These are phyloP conservation scores for Phytophthora tentaculata DNA, from an alignment of 352 stramenopile genomes.

Conservation along the genomic window DNA sequence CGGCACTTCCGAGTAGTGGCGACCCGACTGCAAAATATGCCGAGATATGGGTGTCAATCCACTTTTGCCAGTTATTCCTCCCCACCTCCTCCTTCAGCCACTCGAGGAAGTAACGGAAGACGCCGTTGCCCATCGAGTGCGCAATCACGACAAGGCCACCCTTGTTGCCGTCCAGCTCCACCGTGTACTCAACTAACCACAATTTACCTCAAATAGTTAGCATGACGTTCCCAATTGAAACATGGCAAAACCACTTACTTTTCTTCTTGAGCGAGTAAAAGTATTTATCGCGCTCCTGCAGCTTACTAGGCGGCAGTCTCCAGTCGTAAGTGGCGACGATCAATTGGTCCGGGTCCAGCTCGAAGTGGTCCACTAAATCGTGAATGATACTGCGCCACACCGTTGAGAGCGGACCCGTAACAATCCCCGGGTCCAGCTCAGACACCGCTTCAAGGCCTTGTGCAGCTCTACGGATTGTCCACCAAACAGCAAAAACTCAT, in stretches of 20 bases:
- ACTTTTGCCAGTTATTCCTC: conserved; percentile 71
- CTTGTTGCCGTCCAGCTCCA: conserved; percentile 50
- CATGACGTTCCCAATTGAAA: not conserved
- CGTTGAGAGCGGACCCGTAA: conserved; percentile 75
- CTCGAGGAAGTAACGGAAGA: conserved; percentile 85
- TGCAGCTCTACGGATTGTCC: conserved; percentile 40
- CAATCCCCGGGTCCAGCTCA: conserved; percentile 77
- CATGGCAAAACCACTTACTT: conserved; percentile 46
- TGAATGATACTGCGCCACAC: conserved; percentile 75
- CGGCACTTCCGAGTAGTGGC: conserved; percentile 71
- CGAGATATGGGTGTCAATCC: conserved; percentile 80
- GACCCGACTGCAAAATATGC: conserved; percentile 80
- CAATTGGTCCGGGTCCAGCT: conserved; percentile 68
- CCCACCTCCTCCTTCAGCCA: conserved; percentile 83
- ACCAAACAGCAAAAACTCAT: conserved; percentile 21
- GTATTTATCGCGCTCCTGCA: conserved; percentile 79
- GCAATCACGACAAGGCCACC: conserved; percentile 77
- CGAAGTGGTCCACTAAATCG: conserved; percentile 74
- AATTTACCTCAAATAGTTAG: conserved; percentile 9
- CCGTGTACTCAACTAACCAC: conserved; percentile 75
- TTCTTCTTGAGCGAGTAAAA: conserved; percentile 78
- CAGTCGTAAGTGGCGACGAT: conserved; percentile 84
- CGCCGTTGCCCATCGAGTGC: conserved; percentile 82
- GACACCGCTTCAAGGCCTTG: conserved; percentile 68
- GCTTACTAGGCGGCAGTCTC: conserved; percentile 70